phyloP scores from a whole-genome alignment of 139 green algal genomes.

The Eudorina sp. region DNA sequence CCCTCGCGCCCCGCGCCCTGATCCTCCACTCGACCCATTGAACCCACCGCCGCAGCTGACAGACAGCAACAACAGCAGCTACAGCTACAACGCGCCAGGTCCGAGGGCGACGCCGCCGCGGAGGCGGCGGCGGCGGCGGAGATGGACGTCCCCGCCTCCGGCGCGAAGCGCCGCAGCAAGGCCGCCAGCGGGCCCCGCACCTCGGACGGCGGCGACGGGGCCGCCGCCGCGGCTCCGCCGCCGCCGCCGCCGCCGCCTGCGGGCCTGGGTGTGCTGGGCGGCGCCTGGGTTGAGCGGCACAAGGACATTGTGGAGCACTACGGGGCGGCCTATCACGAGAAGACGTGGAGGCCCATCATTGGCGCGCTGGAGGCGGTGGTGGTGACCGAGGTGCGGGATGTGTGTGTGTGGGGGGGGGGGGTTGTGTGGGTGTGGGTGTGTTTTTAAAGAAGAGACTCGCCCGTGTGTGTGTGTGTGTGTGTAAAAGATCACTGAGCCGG shows the following conservation, averaged over 20 bases:
- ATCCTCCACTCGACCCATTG: too few relatives aligned
- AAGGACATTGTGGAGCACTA: slow-evolving; percentile 71
- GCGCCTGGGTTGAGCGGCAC: slow-evolving; percentile 74
- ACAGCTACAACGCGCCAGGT: too few relatives aligned
- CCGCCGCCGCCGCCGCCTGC: background rate
- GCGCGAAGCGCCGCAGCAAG: slow-evolving; percentile 1
- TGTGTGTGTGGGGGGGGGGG: background rate
- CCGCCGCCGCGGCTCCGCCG: background rate
- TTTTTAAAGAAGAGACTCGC: too few relatives aligned
- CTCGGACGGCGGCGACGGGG: background rate
- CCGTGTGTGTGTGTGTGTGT: too few relatives aligned
- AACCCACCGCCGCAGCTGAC: too few relatives aligned
- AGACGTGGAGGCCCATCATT: slow-evolving; percentile 61
- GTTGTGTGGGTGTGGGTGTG: too few relatives aligned
- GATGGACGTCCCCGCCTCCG: background rate
- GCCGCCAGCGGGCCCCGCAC: background rate
- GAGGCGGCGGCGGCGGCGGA: background rate
- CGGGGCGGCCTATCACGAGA: slow-evolving; percentile 65
- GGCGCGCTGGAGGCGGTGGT: slow-evolving; percentile 45
- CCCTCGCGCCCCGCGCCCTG: too few relatives aligned
- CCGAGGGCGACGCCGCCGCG: background rate
- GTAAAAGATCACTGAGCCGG: too few relatives aligned
- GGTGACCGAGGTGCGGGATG: slow-evolving; percentile 24
- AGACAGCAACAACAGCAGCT: slow-evolving; percentile 3
- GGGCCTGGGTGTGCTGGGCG: slow-evolving; percentile 54